Percentiles rank a stretch among this genome's conserved stretches.
phyloP scores from a whole-genome alignment of 106 monocot genomes.

The Amphibolis antarctica region DNA sequence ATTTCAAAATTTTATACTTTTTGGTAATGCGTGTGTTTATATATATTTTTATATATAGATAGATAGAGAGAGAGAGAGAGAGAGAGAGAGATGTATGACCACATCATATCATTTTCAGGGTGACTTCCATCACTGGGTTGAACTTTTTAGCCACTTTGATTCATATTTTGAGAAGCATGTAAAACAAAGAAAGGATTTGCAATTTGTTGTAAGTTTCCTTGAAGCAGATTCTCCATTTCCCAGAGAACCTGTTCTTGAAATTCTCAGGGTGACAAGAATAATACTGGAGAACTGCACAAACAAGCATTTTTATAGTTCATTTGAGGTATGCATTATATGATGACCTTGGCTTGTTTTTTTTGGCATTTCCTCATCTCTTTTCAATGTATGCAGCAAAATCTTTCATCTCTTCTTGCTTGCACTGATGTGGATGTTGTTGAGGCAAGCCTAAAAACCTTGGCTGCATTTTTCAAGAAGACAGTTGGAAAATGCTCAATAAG shows the following conservation, averaged over 20 bases:
- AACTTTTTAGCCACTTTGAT: conserved; percentile 68
- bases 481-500: conserved; percentile 38
- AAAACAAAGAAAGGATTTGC: conserved; percentile 57
- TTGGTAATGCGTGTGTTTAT: neutral
- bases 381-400: conserved; percentile 44
- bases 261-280: conserved; percentile 51
- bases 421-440: conserved; percentile 69
- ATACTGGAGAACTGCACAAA: conserved; percentile 78
- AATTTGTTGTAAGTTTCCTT: conserved; percentile 39
- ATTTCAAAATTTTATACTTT: neutral
- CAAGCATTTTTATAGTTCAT: conserved; percentile 60
- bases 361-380: neutral
- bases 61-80: too few species aligned
- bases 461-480: conserved; percentile 58
- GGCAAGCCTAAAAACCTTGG: conserved; percentile 55
- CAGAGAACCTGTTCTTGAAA: conserved; percentile 53
- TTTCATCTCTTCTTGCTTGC: conserved; percentile 46
- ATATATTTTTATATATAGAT: too few species aligned
- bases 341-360: neutral
- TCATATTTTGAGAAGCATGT: conserved; percentile 53
- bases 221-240: conserved; percentile 50
- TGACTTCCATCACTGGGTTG: conserved; percentile 76
- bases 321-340: conserved; percentile 27
- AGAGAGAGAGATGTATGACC: too few species aligned
- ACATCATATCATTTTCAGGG: conserved; percentile 29